Percentiles rank a stretch among this genome's conserved stretches.
These are phyloP conservation scores for Sclerotiophoma versabilis DNA, from an alignment of 2,329 filamentous ascomycete genomes.

Conservation along the genomic window DNA sequence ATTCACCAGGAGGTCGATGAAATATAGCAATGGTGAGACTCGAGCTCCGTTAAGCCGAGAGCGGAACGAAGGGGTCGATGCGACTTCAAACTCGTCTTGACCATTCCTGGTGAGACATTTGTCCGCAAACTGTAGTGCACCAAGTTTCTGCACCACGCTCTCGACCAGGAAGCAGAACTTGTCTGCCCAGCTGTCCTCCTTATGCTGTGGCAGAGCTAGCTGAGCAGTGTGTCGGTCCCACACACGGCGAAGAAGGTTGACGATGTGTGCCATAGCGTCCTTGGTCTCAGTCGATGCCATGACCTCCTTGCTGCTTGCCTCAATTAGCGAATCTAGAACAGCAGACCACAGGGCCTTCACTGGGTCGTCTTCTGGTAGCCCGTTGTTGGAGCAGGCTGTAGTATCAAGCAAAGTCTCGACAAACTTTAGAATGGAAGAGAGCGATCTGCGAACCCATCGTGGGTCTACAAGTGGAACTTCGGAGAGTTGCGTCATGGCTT, in stretches of 20 bases:
- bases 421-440: conserved; percentile 68
- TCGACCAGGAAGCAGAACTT: conserved; percentile 61
- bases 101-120: conserved; percentile 61
- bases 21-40: conserved; percentile 69
- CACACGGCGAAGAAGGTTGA: conserved; percentile 72
- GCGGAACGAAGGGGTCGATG: conserved; percentile 71
- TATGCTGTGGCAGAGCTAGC: conserved; percentile 41
- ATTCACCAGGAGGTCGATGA: conserved; percentile 67
- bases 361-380: conserved; percentile 50
- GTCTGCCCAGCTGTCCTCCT: conserved; percentile 54
- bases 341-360: conserved; percentile 68
- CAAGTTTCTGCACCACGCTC: conserved; percentile 59
- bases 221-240: conserved; percentile 66
- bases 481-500: conserved; percentile 60
- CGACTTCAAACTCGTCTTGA: conserved; percentile 66
- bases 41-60: conserved; percentile 55
- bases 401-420: conserved; percentile 62
- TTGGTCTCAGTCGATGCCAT: conserved; percentile 86
- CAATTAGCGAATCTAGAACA: conserved; percentile 68
- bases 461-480: conserved; percentile 85
- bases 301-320: conserved; percentile 82
- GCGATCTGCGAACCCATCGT: conserved; percentile 83
- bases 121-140: conserved; percentile 58
- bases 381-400: conserved; percentile 54
- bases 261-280: conserved; percentile 75